Evolutionary conservation across 2,329 filamentous ascomycete species (phyloP).

Genomic region (Colletotrichum higginsianum): DNA sequence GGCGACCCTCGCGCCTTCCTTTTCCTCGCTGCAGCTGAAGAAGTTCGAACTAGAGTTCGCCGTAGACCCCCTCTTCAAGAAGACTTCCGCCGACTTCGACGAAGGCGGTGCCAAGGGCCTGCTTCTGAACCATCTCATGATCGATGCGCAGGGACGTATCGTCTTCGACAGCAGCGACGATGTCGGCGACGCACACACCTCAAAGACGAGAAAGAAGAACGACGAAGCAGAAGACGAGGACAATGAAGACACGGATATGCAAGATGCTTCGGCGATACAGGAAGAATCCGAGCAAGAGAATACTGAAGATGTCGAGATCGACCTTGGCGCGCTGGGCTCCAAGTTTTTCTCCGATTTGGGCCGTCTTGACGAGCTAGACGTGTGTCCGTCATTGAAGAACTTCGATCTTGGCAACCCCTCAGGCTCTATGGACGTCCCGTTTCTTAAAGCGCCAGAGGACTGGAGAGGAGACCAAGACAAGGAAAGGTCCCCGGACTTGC

Average conservation of each 20-base stretch:
- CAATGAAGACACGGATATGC: constrained; percentile 56
- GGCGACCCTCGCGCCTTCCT: constrained; percentile 91
- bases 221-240: constrained; percentile 56
- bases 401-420: constrained; percentile 92
- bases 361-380: constrained; percentile 85
- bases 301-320: constrained; percentile 76
- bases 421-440: constrained; percentile 89
- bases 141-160: constrained; percentile 91
- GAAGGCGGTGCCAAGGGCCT: constrained; percentile 97
- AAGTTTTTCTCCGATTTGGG: constrained; percentile 90
- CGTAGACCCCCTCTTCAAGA: constrained; percentile 99
- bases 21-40: constrained; percentile 90
- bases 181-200: constrained; percentile 66
- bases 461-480: constrained; percentile 82
- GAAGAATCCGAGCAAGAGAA: constrained; percentile 54
- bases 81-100: constrained; percentile 97
- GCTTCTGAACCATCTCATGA: constrained; percentile 95
- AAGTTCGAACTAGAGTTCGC: constrained; percentile 98
- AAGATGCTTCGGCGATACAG: constrained; percentile 45
- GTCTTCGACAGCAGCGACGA: constrained; percentile 99
- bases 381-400: constrained; percentile 94
- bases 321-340: constrained; percentile 80
- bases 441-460: constrained; percentile 90
- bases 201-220: constrained; percentile 56
- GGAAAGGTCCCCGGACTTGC: constrained; percentile 67